Base-by-base conservation (phyloP, 306 rosid species). In the Macrotyloma uniflorum region DNA sequence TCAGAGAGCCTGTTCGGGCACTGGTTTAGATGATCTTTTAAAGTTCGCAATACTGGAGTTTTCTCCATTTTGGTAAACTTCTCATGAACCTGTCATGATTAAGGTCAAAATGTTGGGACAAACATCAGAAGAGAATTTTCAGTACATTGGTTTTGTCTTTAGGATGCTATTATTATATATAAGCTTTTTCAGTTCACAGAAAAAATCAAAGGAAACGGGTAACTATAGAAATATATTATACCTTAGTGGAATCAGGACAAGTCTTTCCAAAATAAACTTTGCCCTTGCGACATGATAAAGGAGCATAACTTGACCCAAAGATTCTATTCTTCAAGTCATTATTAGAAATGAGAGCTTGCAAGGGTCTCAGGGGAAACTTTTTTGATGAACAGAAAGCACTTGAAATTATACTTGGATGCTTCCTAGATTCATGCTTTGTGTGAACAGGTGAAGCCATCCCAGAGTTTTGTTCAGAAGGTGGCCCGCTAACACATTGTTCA, bases 381-480 rank as follows among this genome's bases (percentile, higher is more conserved):
- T 88, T 94, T 16, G 98, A 89, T 36, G 97, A 94, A 86, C 98
- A 94, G 79, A 92, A 94, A 26, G 98, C 85, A 82, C 92, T 94
- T 74, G 98, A 92, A 74, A 94, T 94, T 83, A 94, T 80, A 79
- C 97, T 92, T 10, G 98, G 98, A 76, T 94, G 97, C 83, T 91
- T 94, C 88, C 97, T 89, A 54, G 93, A 74, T 72, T 87, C 91
- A 7, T 85, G 94, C 84, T 81, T 94, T 33, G 74, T 46, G 79
- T 90, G 98, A 51, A 91, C 95, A 20, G 98, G 98, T 69, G 98
- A 94, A 69, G 87, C 82, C 67, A 84, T 74, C 5, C 67, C 78
- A 46, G 98, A 92, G 80, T 78, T 94, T 71, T 88, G 93, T 88
- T 83, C 88, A 43, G 98, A 92, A 69, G 92, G 81, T 61, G 93